Conservation (phyloP, 2,329 filamentous ascomycete genomes). For the Dendryphion nanum region DNA sequence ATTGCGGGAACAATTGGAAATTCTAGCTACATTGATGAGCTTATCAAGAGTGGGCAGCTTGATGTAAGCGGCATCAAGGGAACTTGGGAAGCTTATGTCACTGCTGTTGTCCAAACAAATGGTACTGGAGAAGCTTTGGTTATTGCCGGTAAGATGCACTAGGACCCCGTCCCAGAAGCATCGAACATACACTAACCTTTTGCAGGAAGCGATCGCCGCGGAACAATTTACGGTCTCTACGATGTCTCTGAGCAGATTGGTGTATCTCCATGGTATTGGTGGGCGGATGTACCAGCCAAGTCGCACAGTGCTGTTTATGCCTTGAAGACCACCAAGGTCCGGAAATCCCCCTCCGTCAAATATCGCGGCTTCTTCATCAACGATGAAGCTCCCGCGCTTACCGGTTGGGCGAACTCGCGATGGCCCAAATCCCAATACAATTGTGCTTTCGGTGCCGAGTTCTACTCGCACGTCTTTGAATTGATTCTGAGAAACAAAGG, state of each 20-base stretch:
- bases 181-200: constrained; percentile 12
- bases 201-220: constrained; percentile 59
- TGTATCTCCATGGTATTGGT: constrained; percentile 69
- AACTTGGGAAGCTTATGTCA: constrained; percentile 69
- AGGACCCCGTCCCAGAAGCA: too few species aligned
- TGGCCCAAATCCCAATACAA: constrained; percentile 48
- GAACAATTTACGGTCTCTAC: constrained; percentile 69
- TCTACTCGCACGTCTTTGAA: constrained; percentile 70
- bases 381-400: constrained; percentile 66
- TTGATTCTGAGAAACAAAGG: constrained; percentile 66
- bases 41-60: constrained; percentile 57
- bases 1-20: constrained; percentile 68
- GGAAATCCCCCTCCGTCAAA: constrained; percentile 62
- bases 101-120: constrained; percentile 55
- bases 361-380: constrained; percentile 71
- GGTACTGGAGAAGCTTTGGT: constrained; percentile 61
- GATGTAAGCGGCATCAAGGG: constrained; percentile 58
- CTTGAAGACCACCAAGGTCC: constrained; percentile 53
- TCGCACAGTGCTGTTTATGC: constrained; percentile 56
- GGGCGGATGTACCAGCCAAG: constrained; percentile 60
- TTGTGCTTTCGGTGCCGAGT: constrained; percentile 54
- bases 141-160: constrained; percentile 52
- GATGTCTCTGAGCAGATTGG: constrained; percentile 72
- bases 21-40: constrained; percentile 59
- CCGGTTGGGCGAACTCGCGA: constrained; percentile 60